phyloP scores from a whole-genome alignment of 768 basidiomycete species.

The Lyophyllum decastes region DNA sequence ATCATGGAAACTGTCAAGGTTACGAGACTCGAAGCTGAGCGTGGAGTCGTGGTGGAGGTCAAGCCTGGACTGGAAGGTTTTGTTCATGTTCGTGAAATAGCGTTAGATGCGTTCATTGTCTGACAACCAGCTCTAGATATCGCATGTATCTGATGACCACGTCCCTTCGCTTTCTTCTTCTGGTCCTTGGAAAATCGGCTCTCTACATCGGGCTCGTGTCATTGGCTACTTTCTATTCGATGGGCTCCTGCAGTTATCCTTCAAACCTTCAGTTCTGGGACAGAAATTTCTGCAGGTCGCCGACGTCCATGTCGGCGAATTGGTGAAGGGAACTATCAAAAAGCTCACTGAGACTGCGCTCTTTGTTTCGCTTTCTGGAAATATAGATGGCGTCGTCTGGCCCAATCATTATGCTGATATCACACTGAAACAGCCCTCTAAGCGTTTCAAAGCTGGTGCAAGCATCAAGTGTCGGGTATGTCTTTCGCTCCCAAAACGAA shows the following conservation, averaged over 20 bases:
- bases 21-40: constrained; percentile 72
- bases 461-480: constrained; percentile 85
- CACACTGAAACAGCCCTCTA: constrained; percentile 88
- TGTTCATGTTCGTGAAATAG: constrained; percentile 67
- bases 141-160: constrained; percentile 90
- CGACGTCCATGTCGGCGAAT: constrained; percentile 84
- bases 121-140: constrained; percentile 61
- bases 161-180: constrained; percentile 76
- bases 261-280: constrained; percentile 80
- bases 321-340: constrained; percentile 87
- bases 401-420: constrained; percentile 96
- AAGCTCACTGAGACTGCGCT: constrained; percentile 77
- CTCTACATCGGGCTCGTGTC: constrained; percentile 83
- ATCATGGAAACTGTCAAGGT: constrained; percentile 76
- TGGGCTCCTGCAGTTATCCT: constrained; percentile 83
- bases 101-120: constrained; percentile 10
- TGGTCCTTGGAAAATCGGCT: constrained; percentile 79
- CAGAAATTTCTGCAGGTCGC: constrained; percentile 83
- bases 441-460: constrained; percentile 82
- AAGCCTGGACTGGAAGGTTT: constrained; percentile 72
- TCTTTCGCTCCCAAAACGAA: constrained; percentile 4
- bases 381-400: constrained; percentile 91
- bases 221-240: constrained; percentile 85
- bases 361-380: constrained; percentile 85
- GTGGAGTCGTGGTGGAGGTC: constrained; percentile 76